Conservation (phyloP, 129 eudicot genomes). For the Saussurea involucrata region DNA sequence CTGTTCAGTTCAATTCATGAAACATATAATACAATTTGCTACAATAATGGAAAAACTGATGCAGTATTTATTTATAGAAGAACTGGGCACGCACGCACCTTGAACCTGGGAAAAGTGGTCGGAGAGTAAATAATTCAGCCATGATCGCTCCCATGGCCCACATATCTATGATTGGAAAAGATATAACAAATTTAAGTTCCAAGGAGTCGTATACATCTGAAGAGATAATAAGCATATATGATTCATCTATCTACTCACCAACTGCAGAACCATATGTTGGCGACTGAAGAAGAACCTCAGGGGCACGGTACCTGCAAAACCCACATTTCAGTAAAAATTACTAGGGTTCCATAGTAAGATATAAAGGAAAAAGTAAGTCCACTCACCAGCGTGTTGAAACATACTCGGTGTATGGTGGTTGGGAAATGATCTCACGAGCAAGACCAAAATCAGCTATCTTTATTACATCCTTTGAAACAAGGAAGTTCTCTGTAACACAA, state of each 20-base stretch:
- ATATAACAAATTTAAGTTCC: background rate
- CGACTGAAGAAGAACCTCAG: conserved; percentile 94
- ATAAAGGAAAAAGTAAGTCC: background rate
- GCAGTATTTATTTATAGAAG: background rate
- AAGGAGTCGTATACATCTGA: background rate
- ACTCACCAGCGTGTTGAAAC: conserved; percentile 99
- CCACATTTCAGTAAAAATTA: conserved; percentile 11
- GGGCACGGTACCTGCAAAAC: conserved; percentile 89
- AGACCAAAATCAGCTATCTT: conserved; percentile 99
- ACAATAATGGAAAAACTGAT: background rate
- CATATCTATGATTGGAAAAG: conserved; percentile 59
- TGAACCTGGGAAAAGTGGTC: conserved; percentile 96
- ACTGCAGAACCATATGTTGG: conserved; percentile 90
- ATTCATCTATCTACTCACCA: conserved; percentile 57
- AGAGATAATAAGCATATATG: background rate
- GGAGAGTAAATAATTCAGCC: conserved; percentile 83
- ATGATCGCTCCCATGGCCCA: conserved; percentile 99
- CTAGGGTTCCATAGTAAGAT: background rate
- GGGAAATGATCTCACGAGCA: conserved; percentile 86
- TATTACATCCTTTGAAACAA: conserved; percentile 73
- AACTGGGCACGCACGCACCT: conserved; percentile 42
- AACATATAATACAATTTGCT: background rate
- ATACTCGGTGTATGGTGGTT: conserved; percentile 92
- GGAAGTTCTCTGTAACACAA: conserved; percentile 64
- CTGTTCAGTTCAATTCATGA: background rate